Base-by-base conservation (phyloP, 495 filamentous ascomycete genomes). In the Penicillium goetzii region DNA sequence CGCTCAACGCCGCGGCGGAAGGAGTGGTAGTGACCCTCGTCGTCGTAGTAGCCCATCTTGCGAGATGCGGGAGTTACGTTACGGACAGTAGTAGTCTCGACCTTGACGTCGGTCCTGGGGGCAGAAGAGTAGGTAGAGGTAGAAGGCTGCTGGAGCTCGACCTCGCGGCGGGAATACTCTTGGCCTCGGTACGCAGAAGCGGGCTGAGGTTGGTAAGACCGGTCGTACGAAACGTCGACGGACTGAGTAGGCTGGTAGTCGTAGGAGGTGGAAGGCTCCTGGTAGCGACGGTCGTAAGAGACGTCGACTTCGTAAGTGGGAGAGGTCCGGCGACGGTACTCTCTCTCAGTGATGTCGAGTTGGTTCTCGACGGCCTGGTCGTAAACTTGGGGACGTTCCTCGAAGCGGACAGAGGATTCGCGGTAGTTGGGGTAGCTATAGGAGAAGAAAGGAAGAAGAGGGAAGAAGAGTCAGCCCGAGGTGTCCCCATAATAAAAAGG, bases 1-100 rank as follows among this genome's bases (percentile, higher is more conserved):
- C 89, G 88, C 84, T 92, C 88, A 59, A 97, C 74, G 72, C 91
- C 90, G 77, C 90, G 89, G 76, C 93, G 91, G 89, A 97, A 89
- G 62, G 90, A 94, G 84, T 97, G 93, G 82, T 97, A 92, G 72
- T 92, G 88, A 80, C 93, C 93, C 86, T 94, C 90, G 82, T 96
- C 91, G 91, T 97, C 93, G 92, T 96, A 97, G 87, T 97, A 97
- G 84, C 92, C 93, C 93, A 97, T 97, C 77, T 91, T 91, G 80
- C 81, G 80, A 81, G 70, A 54, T 40, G 84, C 82, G 54, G 76
- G 72, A 58, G 70, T 65, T 65, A 63, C 47, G 40, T 68, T 61
- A 56, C 66, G 77, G 66, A 69, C 75, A 60, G 81, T 85, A 50
- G 77, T 78, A 66, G 77, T 65, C 64, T 75, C 41, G 59, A 69